Conservation (phyloP, 495 filamentous ascomycete genomes). For the Penicillium simplicissimum region DNA sequence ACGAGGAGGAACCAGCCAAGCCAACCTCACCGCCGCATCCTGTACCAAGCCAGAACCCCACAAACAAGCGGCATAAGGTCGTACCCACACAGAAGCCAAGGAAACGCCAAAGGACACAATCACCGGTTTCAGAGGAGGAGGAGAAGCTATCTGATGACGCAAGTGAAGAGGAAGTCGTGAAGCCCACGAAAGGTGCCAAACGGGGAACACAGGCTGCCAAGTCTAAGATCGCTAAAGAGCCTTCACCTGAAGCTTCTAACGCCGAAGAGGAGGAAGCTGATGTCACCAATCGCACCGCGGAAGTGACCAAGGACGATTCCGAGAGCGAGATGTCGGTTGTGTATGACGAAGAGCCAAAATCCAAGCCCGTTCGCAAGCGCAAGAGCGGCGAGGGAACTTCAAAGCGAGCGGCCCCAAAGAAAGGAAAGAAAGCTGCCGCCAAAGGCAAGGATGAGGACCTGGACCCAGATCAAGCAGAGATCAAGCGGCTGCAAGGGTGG, state of each 20-base stretch:
- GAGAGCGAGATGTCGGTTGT: constrained; percentile 81
- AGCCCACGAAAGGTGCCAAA: constrained; percentile 25
- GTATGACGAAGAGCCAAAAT: constrained; percentile 67
- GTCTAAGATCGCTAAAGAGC: constrained; percentile 30
- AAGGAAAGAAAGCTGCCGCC: constrained; percentile 31
- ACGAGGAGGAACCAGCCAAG: constrained; percentile 12
- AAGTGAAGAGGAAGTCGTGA: constrained; percentile 32
- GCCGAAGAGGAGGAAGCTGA: constrained; percentile 27
- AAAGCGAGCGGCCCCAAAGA: constrained; percentile 36
- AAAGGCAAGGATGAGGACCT: constrained; percentile 49
- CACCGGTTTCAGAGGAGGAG: constrained; percentile 30
- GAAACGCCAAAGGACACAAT: constrained; percentile 42
- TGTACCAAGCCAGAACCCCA: constrained; percentile 22
- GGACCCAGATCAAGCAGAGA: constrained; percentile 71
- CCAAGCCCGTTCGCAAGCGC: constrained; percentile 51
- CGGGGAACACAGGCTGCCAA: constrained; percentile 27
- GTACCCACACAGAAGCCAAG: constrained; percentile 25
- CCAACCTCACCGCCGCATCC: constrained; percentile 21
- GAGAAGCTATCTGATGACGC: constrained; percentile 24
- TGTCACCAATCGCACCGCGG: constrained; percentile 26
- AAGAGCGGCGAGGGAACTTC: constrained; percentile 33
- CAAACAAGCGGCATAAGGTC: constrained; percentile 33
- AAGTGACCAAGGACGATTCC: constrained; percentile 52
- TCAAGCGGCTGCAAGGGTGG: constrained; percentile 88
- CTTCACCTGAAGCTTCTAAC: constrained; percentile 19